These are phyloP conservation scores for Balansia obtecta DNA, from an alignment of 2,329 filamentous ascomycete species.

Conservation along the genomic window DNA sequence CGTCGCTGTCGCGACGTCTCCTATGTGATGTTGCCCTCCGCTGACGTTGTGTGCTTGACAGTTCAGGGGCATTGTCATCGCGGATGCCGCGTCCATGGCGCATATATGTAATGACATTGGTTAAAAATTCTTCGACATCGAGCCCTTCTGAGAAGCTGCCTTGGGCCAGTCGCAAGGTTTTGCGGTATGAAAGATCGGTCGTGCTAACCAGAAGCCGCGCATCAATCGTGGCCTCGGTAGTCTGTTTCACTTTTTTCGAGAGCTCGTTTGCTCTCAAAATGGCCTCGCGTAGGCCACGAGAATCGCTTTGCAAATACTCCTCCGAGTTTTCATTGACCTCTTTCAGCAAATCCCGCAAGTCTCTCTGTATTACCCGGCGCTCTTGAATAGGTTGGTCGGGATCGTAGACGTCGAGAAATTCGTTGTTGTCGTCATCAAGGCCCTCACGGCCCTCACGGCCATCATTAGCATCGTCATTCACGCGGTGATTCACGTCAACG, in stretches of 20 bases:
- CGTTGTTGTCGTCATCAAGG: conserved; percentile 8
- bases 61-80: conserved; percentile 36
- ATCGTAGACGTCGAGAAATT: conserved; percentile 48
- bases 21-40: conserved; percentile 21
- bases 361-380: conserved; percentile 57
- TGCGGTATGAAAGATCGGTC: conserved; percentile 69
- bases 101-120: conserved; percentile 85
- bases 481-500: too few species aligned
- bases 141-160: conserved; percentile 64
- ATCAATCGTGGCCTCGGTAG: conserved; percentile 81
- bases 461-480: too few species aligned
- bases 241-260: conserved; percentile 66
- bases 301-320: conserved; percentile 56
- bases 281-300: conserved; percentile 50
- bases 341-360: conserved; percentile 55
- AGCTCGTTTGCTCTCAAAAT: conserved; percentile 54
- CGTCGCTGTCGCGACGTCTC: conserved; percentile 32
- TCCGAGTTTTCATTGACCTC: conserved; percentile 54
- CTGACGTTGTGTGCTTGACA: conserved; percentile 36
- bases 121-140: conserved; percentile 84
- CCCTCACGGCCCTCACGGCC: too few species aligned
- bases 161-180: conserved; percentile 59
- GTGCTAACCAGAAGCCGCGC: conserved; percentile 73
- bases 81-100: conserved; percentile 46
- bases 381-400: conserved; percentile 70